Evolutionary conservation across 2,329 filamentous ascomycete species (phyloP), one percentile per base, ranked within the genome.

Genomic region (Niveomyces coronatus): DNA sequence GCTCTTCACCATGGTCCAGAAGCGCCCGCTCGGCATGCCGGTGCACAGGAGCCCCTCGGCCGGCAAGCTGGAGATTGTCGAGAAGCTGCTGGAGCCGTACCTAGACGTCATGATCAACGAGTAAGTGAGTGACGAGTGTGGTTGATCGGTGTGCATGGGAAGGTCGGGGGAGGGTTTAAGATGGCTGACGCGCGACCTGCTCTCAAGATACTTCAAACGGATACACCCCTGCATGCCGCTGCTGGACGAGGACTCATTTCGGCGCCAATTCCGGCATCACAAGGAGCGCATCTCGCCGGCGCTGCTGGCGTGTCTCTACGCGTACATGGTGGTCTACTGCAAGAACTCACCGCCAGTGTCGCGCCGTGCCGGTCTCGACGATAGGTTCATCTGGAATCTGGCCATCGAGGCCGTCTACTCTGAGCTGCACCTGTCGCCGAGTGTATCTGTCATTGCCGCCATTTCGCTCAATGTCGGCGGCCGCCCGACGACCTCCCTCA

Each of bases 141-240:
- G n/a, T n/a, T n/a, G n/a, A n/a, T n/a, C n/a, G n/a, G n/a, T n/a
- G n/a, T n/a, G n/a, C n/a, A n/a, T n/a, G n/a, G n/a, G n/a, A n/a
- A n/a, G n/a, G n/a, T n/a, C n/a, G n/a, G n/a, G n/a, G n/a, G n/a
- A n/a, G n/a, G n/a, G n/a, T n/a, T n/a, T n/a, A n/a, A n/a, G n/a
- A n/a, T n/a, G n/a, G n/a, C n/a, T n/a, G n/a, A n/a, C n/a, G n/a
- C 9, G 4, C 30, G 32, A 17, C 32, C 9, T 4, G 9, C 7
- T 1, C 10, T 20, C 3, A 37, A 73, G 70, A 22, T 76, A 76
- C 48, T 68, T 76, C 40, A 58, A 64, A 22, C 64, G 70, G 39
- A 66, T 72, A 27, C 74, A 79, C 49, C 58, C 60, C n/a, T 74
- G 71, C n/a, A 73, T 79, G 42, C 76, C 76, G 0, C 57, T 80